These are phyloP conservation scores for Mikania micrantha DNA, from an alignment of 129 eudicot species.

Conservation along the genomic window DNA sequence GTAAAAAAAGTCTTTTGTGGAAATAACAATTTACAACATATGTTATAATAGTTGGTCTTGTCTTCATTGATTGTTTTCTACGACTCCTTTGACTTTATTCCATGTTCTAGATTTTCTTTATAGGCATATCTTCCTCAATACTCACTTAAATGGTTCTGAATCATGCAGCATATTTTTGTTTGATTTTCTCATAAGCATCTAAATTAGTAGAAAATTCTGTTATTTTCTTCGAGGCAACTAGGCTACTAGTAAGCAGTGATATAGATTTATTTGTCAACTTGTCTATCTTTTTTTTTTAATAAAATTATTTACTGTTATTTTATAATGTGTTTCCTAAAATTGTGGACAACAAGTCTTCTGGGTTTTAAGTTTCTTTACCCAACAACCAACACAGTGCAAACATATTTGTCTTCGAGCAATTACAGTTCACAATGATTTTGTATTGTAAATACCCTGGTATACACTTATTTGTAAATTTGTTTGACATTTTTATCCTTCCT, in stretches of 20 bases:
- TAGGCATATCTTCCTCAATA: slow-evolving; percentile 1
- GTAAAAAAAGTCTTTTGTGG: neutral
- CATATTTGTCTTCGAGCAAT: neutral
- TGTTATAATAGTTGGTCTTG: neutral
- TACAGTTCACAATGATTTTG: neutral
- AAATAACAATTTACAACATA: neutral
- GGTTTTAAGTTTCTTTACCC: neutral
- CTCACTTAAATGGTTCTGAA: neutral
- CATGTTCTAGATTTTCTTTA: neutral
- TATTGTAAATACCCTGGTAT: neutral
- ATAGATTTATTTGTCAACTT: neutral
- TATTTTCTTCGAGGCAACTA: neutral
- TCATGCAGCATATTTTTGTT: neutral
- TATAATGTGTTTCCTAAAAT: neutral
- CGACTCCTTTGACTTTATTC: neutral
- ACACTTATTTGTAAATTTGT: neutral
- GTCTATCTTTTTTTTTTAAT: neutral
- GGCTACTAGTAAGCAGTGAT: neutral
- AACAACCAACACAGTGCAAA: neutral
- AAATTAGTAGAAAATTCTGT: neutral
- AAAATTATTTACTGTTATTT: neutral
- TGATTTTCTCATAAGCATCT: slow-evolving; percentile 1
- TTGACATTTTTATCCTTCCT: neutral
- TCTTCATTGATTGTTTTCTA: neutral
- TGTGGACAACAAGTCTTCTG: neutral